Evolutionary conservation across 1,284 basidiomycete genomes (phyloP).

Genomic region (Fomes fomentarius): DNA sequence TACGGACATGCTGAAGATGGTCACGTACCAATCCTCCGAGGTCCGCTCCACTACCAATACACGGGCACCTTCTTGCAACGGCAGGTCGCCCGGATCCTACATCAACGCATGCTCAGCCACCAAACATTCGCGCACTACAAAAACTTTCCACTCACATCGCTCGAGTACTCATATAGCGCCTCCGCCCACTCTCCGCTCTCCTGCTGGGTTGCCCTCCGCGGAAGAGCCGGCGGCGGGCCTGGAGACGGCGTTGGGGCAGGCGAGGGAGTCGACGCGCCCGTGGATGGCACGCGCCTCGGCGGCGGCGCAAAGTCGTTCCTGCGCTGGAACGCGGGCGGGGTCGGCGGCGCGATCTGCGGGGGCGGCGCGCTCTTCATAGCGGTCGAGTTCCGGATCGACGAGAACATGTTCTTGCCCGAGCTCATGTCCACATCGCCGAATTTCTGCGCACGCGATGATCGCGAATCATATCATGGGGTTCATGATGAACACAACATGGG

Average conservation of each 20-base stretch:
- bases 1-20: neutral
- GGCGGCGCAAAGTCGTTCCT: slow-evolving; percentile 58
- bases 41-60: slow-evolving; percentile 64
- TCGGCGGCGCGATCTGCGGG: slow-evolving; percentile 39
- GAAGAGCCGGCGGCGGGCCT: slow-evolving; percentile 29
- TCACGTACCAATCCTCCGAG: slow-evolving; percentile 73
- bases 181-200: slow-evolving; percentile 74
- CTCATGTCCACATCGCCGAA: slow-evolving; percentile 62
- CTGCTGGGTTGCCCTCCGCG: slow-evolving; percentile 38
- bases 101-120: neutral
- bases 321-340: slow-evolving; percentile 51
- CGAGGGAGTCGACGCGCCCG: slow-evolving; percentile 19
- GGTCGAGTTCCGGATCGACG: slow-evolving; percentile 46
- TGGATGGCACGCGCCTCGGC: slow-evolving; percentile 44
- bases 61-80: slow-evolving; percentile 54
- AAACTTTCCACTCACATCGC: slow-evolving; percentile 50
- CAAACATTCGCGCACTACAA: neutral
- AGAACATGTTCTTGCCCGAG: slow-evolving; percentile 53
- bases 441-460: slow-evolving; percentile 49
- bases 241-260: slow-evolving; percentile 28
- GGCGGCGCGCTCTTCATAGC: slow-evolving; percentile 43
- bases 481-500: neutral
- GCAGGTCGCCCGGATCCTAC: slow-evolving; percentile 70
- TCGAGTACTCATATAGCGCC: slow-evolving; percentile 73
- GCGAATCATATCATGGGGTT: neutral